Base-by-base conservation (phyloP, 441 rosid species). In the Manihot esculenta region DNA sequence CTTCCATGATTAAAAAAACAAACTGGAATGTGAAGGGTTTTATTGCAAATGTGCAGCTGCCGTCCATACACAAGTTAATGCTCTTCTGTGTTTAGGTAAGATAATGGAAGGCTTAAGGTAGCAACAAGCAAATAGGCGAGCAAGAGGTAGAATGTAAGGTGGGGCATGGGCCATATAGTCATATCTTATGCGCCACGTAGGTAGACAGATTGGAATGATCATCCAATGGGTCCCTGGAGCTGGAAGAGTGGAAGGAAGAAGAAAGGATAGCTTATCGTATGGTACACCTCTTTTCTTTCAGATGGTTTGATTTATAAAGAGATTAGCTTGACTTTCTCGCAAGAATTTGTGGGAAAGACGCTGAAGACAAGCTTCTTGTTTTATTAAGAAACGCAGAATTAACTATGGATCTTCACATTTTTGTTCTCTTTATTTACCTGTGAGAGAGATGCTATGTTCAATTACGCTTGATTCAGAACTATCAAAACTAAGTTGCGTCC, bases 1-100 rank as follows among this genome's bases (percentile, higher is more conserved):
- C 72, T 71, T 74, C 65, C 72, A 23, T 23, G 62, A 60, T 12
- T 62, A 48, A 55, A 35, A 33, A 60, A 41, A 5, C 12, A 59
- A 5, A 14, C 0, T 44, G 27, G 53, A 72, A 76, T 30, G n/a
- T 20, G 67, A 42, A 63, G 57, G 68, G 35, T 21, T 56, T 63
- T 24, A 30, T 45, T 23, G 55, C 56, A 48, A 9, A 35, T 2
- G 20, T 21, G 54, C 51, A 62, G 48, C 58, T 70, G 20, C 69
- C 48, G 35, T 61, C 55, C 13, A 13, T 24, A 14, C 20, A 10
- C 38, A 33, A 47, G 35, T 57, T 58, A 64, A 49, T 20, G 38
- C 20, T 27, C 61, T 49, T 11, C 5, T 20, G 3, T 26, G 4
- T 27, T 6, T 48, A 58, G 53, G 53, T 47, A 20, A 44, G 44